Evolutionary conservation across 78 protist genomes (phyloP).

Genomic region (Acrasis kona): DNA sequence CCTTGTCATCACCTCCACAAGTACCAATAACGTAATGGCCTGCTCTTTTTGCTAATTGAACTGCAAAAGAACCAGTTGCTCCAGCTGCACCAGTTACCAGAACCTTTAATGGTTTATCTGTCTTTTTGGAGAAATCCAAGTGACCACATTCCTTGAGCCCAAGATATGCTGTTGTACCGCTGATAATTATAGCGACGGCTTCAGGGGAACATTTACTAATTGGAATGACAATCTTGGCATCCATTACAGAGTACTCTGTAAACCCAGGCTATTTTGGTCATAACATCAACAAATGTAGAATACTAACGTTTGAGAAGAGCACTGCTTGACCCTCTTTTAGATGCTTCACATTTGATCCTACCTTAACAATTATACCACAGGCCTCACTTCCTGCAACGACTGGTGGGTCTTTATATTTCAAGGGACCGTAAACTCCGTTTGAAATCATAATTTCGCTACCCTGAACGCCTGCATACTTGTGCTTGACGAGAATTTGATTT

Average conservation of each 20-base stretch:
- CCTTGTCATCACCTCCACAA: conserved; percentile 24
- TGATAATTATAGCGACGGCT: neutral
- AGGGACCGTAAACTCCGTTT: neutral
- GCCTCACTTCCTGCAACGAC: conserved; percentile 37
- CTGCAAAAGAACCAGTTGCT: conserved; percentile 40
- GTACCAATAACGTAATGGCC: conserved; percentile 46
- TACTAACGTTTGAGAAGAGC: too few species aligned
- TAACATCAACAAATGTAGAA: neutral
- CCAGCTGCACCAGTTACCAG: conserved; percentile 30
- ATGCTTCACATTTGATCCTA: neutral
- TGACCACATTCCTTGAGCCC: conserved; percentile 16
- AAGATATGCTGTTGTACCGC: conserved; percentile 37
- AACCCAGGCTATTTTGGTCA: neutral
- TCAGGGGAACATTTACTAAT: neutral
- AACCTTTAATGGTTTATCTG: neutral
- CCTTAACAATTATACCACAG: neutral
- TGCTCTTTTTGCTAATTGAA: conserved; percentile 24
- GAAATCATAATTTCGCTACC: conserved; percentile 25
- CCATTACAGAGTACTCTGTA: neutral
- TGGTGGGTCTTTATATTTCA: conserved; percentile 16
- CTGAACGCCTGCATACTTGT: conserved; percentile 19
- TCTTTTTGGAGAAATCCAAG: neutral
- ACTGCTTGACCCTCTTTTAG: conserved; percentile 13
- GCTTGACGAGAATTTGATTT: conserved; percentile 1
- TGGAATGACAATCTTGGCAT: neutral